A percentile compares a stretch with the other conserved stretches of the same genome.
Evolutionary conservation across 345 rosid genomes (phyloP).

Genomic region (thale cress (Arabidopsis thaliana)): TAIR10.1 NC_003071.7:14326001-14326500

Average conservation of each 20-base stretch:
- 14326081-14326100: conserved; percentile 58
- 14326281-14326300: conserved; percentile 13
- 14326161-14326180: conserved; percentile 57
- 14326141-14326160: conserved; percentile 67
- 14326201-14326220: conserved; percentile 90
- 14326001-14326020: conserved; percentile 60
- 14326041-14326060: neutral
- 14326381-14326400: conserved; percentile 95
- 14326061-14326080: neutral
- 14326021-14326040: neutral
- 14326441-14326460: conserved; percentile 70
- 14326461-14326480: conserved; percentile 10
- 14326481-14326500: neutral
- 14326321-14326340: neutral
- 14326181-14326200: conserved; percentile 83
- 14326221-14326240: conserved; percentile 58
- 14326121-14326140: conserved; percentile 81
- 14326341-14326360: conserved; percentile 5
- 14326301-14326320: neutral
- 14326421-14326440: conserved; percentile 80
- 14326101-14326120: conserved; percentile 70
- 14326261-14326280: conserved; percentile 26
- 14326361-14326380: conserved; percentile 56
- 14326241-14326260: conserved; percentile 95
- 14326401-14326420: conserved; percentile 93